Evolutionary conservation across 148 eudicot genomes (phyloP).

Genomic region (Salicornia ramosissima): DNA sequence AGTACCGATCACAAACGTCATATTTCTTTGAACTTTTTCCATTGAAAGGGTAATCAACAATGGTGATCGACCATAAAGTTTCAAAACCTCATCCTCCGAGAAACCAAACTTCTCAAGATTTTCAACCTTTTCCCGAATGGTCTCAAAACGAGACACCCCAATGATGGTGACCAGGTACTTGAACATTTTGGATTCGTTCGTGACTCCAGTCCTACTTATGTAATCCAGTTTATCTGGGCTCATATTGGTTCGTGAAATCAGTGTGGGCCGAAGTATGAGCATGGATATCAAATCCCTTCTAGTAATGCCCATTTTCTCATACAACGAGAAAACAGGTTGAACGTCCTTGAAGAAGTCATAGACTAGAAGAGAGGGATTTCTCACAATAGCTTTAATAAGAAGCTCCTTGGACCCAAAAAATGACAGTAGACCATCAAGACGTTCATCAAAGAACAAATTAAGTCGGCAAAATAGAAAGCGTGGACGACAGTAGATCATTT

Average conservation of each 20-base stretch:
- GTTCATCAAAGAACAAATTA: conserved; percentile 37
- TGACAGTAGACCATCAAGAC: conserved; percentile 34
- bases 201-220: conserved; percentile 50
- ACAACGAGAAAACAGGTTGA: conserved; percentile 41
- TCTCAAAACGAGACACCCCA: conserved; percentile 60
- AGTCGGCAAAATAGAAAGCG: conserved; percentile 41
- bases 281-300: conserved; percentile 41
- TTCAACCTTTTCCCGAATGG: conserved; percentile 58
- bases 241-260: conserved; percentile 46
- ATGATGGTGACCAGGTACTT: conserved; percentile 62
- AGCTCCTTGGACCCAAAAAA: conserved; percentile 56
- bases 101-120: conserved; percentile 68
- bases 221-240: conserved; percentile 57
- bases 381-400: conserved; percentile 46
- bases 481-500: conserved; percentile 53
- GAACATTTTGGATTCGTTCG: conserved; percentile 58
- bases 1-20: conserved; percentile 58
- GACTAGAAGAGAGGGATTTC: conserved; percentile 68
- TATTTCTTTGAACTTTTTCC: conserved; percentile 71
- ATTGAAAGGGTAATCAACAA: conserved; percentile 49
- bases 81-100: conserved; percentile 55
- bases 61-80: conserved; percentile 56
- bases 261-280: conserved; percentile 56
- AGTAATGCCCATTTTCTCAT: conserved; percentile 49
- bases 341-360: conserved; percentile 47